Base-by-base conservation (phyloP, 2,329 filamentous ascomycete species). In the Penicillium vulpinum region DNA sequence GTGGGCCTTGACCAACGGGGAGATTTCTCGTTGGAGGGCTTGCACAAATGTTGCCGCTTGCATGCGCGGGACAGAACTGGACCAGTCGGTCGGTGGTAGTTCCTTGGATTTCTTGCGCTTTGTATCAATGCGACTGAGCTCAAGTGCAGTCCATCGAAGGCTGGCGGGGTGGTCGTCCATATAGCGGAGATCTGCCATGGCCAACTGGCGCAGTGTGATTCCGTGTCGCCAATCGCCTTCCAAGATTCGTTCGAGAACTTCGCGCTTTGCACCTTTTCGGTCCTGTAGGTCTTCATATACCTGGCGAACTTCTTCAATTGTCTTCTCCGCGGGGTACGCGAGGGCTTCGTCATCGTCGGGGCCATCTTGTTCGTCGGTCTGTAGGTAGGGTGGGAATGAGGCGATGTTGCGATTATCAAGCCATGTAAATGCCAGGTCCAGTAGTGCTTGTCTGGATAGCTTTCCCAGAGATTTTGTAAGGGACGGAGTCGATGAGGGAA, bases 1-100 rank as follows among this genome's bases (percentile, higher is more conserved):
- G 73, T 95, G 90, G 5, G 89, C 89, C 73, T 94, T 95, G 64
- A 92, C 84, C 57, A 94, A 83, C 1, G 91, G 89, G 1, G 90
- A 80, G 18, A 92, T 83, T 68, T 92, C 87, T 39, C 81, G 80
- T 63, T 92, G 88, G 2, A 96, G 83, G 62, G 88, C 88, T 62
- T 85, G 84, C 36, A 95, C 79, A 71, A 96, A 96, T 0, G 88
- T 90, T 5, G 89, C 85, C 1, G 90, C 88, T 67, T 95, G 90
- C 67, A 94, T 90, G 16, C 88, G 86, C 11, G 91, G 90, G 21
- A 83, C 70, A 61, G 74, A 72, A 56, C 68, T 62, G 24, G 74
- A 70, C 56, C 63, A 67, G 53, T 80, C 77, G 54, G 39, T 60
- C 48, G 28, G 59, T 15, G 61, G 21, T 66, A 58, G 65, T 66